Evolutionary conservation across 345 rosid species (phyloP).

Genomic region (Cardamine chenopodiifolia): DNA sequence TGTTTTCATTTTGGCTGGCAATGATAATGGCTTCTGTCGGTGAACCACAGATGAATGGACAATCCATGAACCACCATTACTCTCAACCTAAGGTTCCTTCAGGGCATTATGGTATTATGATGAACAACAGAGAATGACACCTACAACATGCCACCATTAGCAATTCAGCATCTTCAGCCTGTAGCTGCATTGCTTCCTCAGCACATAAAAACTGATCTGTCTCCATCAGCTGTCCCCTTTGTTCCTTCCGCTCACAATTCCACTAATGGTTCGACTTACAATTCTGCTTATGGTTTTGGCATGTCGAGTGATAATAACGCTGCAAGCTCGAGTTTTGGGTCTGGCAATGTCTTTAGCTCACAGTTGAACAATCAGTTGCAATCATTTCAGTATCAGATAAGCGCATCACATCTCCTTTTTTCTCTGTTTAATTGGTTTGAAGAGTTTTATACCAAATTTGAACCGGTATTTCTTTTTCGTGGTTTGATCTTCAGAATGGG

Average conservation of each 20-base stretch:
- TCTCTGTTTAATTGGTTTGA: slow-evolving; percentile 3
- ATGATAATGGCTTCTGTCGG: slow-evolving; percentile 55
- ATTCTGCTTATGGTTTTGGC: slow-evolving; percentile 39
- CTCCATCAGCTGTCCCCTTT: slow-evolving; percentile 55
- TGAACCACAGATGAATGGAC: slow-evolving; percentile 44
- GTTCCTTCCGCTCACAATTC: slow-evolving; percentile 65
- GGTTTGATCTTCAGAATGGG: slow-evolving; percentile 51
- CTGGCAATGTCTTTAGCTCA: slow-evolving; percentile 61
- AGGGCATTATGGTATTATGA: slow-evolving; percentile 70
- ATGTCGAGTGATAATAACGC: background rate
- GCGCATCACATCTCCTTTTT: background rate
- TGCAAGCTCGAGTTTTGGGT: slow-evolving; percentile 16
- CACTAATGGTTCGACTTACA: slow-evolving; percentile 40
- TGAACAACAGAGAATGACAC: slow-evolving; percentile 45
- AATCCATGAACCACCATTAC: slow-evolving; percentile 48
- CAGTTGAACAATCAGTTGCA: slow-evolving; percentile 55
- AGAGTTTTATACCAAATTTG: background rate
- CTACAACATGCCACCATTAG: slow-evolving; percentile 69
- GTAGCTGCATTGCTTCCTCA: slow-evolving; percentile 66
- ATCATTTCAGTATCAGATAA: slow-evolving; percentile 68
- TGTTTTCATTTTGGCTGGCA: slow-evolving; percentile 17
- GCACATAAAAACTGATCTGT: slow-evolving; percentile 68
- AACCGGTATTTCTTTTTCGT: background rate
- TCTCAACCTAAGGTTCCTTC: slow-evolving; percentile 68
- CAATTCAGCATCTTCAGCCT: slow-evolving; percentile 70